A percentile compares a stretch with the other conserved stretches of the same genome.
These are phyloP conservation scores for Carex arenaria DNA, from an alignment of 202 grass and related monocot species.

Conservation along the genomic window DNA sequence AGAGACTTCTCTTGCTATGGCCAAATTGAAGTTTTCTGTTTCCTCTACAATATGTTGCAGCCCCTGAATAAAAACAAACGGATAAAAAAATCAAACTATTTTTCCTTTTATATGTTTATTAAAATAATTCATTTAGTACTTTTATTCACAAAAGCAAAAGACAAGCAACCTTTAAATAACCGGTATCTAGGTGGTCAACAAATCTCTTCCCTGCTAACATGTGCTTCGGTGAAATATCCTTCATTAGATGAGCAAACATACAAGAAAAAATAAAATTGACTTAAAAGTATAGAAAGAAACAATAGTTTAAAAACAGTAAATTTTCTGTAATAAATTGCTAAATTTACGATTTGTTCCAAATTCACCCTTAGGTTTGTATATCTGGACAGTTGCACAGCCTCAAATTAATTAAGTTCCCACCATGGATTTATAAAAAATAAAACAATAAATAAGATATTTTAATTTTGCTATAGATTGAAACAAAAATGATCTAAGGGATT, in stretches of 20 bases:
- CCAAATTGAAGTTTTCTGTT: not conserved
- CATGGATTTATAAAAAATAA: not conserved
- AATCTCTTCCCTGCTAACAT: not conserved
- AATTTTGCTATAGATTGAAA: not conserved
- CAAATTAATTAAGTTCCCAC: not conserved
- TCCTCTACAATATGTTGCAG: conserved; percentile 9
- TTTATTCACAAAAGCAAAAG: not conserved
- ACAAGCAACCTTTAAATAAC: not conserved
- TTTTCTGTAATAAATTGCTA: not conserved
- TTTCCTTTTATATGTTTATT: not conserved
- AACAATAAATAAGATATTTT: not conserved
- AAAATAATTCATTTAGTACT: not conserved
- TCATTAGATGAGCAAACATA: not conserved
- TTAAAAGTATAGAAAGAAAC: not conserved
- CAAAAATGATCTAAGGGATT: not conserved
- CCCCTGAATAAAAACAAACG: not conserved
- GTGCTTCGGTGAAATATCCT: not conserved
- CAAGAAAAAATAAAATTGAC: not conserved
- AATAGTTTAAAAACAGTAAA: not conserved
- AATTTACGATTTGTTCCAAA: not conserved
- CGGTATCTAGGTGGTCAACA: not conserved
- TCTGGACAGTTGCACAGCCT: not conserved
- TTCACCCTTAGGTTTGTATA: not conserved
- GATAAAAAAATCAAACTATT: not conserved
- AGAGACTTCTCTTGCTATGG: not conserved